Conservation (phyloP, 202 grass and related monocot species). For the Zizania palustris region DNA sequence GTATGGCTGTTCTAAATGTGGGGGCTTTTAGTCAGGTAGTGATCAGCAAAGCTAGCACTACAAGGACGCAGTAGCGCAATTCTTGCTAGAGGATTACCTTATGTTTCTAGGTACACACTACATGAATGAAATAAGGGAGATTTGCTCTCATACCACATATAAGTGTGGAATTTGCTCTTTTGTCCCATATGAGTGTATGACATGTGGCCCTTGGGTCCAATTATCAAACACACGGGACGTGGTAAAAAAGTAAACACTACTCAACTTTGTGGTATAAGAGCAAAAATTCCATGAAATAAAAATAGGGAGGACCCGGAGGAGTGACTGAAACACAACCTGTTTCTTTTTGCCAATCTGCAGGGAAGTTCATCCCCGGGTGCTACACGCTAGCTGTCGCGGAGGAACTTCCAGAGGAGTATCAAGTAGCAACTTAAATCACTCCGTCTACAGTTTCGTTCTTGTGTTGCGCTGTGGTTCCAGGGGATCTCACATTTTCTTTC, state of each 20-base stretch:
- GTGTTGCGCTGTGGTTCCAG: background rate
- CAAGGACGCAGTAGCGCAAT: background rate
- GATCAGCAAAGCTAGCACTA: background rate
- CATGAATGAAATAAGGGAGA: background rate
- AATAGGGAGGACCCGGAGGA: background rate
- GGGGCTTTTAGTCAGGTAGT: background rate
- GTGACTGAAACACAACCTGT: background rate
- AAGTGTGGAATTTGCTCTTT: too few relatives aligned
- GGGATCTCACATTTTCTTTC: conserved; percentile 13
- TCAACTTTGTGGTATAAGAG: too few relatives aligned
- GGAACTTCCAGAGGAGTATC: conserved; percentile 96
- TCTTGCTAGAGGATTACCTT: background rate
- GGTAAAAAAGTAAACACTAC: too few relatives aligned
- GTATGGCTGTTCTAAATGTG: background rate
- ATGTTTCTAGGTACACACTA: background rate
- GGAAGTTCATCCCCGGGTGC: conserved; percentile 89
- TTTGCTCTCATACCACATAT: too few relatives aligned
- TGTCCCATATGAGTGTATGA: too few relatives aligned
- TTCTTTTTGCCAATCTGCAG: conserved; percentile 44
- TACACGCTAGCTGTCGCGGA: conserved; percentile 92
- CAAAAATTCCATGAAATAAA: too few relatives aligned
- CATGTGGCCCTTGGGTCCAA: too few relatives aligned
- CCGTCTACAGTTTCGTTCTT: background rate
- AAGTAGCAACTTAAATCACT: conserved; percentile 45
- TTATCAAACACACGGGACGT: too few relatives aligned